Base-by-base conservation (phyloP, 2,329 filamentous ascomycete genomes). In the Cordyceps militaris region DNA sequence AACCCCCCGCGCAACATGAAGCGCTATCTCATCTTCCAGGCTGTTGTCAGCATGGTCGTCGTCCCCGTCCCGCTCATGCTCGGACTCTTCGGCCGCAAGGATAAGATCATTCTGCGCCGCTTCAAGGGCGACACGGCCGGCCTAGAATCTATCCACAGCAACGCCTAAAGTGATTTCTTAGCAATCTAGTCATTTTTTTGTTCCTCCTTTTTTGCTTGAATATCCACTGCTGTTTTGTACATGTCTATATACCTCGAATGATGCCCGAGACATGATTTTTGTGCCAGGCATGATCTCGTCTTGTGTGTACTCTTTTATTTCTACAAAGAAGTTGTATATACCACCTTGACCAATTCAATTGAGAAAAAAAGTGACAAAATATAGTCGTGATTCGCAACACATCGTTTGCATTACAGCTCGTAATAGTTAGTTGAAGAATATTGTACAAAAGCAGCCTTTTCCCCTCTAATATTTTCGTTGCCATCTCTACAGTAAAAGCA, bases 21-120 rank as follows among this genome's bases (percentile, higher is more conserved):
- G 64, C 77, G 79, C 23, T 84, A 88, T 1, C 75, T 97, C 60
- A 79, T 96, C 23, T 95, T 97, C 67, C 82, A 91, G 63, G 89
- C 89, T 1, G 85, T 90, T 2, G 59, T 96, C 10, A 83, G 84
- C 0, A 69, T 86, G 56, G 79, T 77, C 8, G 81, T 82, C 10
- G 77, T 88, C 44, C 88, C 89, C 9, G 70, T 88, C 49, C 86
- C 89, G 1, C 63, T 95, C 60, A 79, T 77, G 14, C 68, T 96
- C 32, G 90, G 91, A 0, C 64, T 87, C 44, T 88, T 92, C 69
- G 89, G 90, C 0, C 73, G 84, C 16, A 56, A 62, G 21, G 76
- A 82, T 11, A 76, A 76, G 62, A 69, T 85, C 16, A 65, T 64
- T 21, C 70, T 86, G 66, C 75, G 76, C 58, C 75, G 83, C 46